Base-by-base conservation (phyloP, 768 basidiomycete species). In the Lyophyllum decastes region DNA sequence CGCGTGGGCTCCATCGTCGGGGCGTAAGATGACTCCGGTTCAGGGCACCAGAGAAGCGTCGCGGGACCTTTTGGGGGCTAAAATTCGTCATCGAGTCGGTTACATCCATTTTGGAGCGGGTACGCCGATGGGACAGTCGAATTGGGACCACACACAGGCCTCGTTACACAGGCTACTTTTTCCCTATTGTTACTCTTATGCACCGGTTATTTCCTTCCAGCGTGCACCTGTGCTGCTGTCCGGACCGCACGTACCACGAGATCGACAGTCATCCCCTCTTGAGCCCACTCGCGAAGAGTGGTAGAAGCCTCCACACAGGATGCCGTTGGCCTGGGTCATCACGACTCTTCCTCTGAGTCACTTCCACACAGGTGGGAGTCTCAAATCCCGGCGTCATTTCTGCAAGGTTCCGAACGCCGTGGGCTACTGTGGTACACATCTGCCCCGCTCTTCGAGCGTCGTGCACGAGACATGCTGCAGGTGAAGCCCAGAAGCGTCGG, bases 351-450 rank as follows among this genome's bases (percentile, higher is more conserved):
- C 70, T 65, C 72, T 68, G 71, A 65, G 66, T 53, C 19, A 44
- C 53, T 58, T 58, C 49, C 51, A 52, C 54, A 38, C 44, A 58
- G 54, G 58, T 60, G 59, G 59, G 54, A 61, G 57, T 49, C 69
- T 73, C 76, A 74, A 78, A 78, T 63, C 77, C 81, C 82, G 84
- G 84, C 68, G 78, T 77, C 49, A 69, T 84, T 85, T 78, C 58
- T 57, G 77, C 66, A 66, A 62, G 69, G 64, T 80, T 80, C 66
- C 74, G 78, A 74, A 75, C 73, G 71, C 84, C 84, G 82, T 82
- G 79, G 80, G 70, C 76, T 73, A 66, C 75, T 68, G 57, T 48
- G 45, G 62, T 58, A 60, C 64, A 49, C 62, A 67, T 65, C 55
- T 53, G 63, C 62, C 64, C 58, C 44, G 63, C 45, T 49, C 47